Evolutionary conservation across 1,284 basidiomycete species (phyloP), one percentile per base, ranked within the genome.

Genomic region (Takashimella tepidaria): DNA sequence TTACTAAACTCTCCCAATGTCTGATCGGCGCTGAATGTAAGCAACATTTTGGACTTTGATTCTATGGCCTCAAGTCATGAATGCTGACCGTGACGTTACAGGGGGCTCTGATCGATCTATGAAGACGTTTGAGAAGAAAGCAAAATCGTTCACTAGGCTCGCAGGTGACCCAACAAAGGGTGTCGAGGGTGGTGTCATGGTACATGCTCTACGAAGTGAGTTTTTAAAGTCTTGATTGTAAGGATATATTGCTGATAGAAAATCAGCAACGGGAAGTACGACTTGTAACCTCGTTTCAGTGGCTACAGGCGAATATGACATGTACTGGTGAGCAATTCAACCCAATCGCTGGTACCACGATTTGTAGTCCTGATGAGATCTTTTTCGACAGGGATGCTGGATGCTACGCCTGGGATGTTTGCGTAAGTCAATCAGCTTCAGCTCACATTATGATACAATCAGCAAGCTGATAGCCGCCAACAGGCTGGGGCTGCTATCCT

Each of bases 401-500:
- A 19, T 67, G 64, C 47, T 69, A 61, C 52, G 83, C 89, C 12
- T 92, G 89, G 89, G 89, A 92, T 69, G 85, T 92, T 50, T 89
- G 86, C 63, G 89, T 82, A 61, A 67, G 80, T 75, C 37, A 41
- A 48, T n/a, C n/a, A n/a, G n/a, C n/a, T n/a, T n/a, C n/a, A n/a
- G n/a, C n/a, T n/a, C n/a, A n/a, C n/a, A n/a, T n/a, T n/a, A n/a
- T n/a, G n/a, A n/a, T n/a, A n/a, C n/a, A n/a, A n/a, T n/a, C n/a
- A n/a, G n/a, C n/a, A n/a, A n/a, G n/a, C n/a, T n/a, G n/a, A n/a
- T n/a, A n/a, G n/a, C n/a, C n/a, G n/a, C 45, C 25, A 66, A 1
- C 71, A 85, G 79, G 85, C 93, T 1, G 93, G 91, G 0, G 83
- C 89, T 3, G 85, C 96, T 58, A 93, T 98, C 59, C 86, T 89